Percentiles rank a stretch among this genome's conserved stretches.
phyloP scores from a whole-genome alignment of 2,329 filamentous ascomycete species.

The Chrysoporthe puriensis region DNA sequence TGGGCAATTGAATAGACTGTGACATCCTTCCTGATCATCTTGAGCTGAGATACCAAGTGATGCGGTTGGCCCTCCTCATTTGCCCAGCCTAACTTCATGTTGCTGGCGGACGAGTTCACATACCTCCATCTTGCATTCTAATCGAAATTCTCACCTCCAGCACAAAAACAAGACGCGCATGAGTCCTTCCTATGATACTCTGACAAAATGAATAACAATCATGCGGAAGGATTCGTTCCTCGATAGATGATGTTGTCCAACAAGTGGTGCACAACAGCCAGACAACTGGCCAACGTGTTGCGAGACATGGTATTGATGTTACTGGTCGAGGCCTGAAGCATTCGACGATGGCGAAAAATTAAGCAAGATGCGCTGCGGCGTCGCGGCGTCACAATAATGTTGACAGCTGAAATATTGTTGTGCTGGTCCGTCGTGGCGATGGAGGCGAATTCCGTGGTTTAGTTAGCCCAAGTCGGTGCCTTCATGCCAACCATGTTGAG shows the following conservation, averaged over 20 bases:
- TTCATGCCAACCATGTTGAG: constrained; percentile 30
- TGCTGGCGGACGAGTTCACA: constrained; percentile 23
- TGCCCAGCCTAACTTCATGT: constrained; percentile 27
- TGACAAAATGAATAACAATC: constrained; percentile 28
- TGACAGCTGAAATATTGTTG: constrained; percentile 17
- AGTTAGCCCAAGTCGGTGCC: constrained; percentile 26
- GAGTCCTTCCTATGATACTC: constrained; percentile 22
- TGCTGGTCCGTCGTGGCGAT: neutral
- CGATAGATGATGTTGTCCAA: constrained; percentile 19
- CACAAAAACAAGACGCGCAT: neutral
- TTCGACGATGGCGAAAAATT: constrained; percentile 7
- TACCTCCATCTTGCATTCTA: constrained; percentile 28
- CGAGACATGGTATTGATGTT: constrained; percentile 24
- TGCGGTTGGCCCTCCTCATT: constrained; percentile 18
- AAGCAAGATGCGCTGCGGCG: constrained; percentile 12
- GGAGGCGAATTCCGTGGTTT: neutral
- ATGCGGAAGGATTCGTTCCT: constrained; percentile 33
- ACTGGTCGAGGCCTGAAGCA: constrained; percentile 14
- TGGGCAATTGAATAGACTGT: constrained; percentile 30
- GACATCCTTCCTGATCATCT: constrained; percentile 27
- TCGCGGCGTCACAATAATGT: constrained; percentile 1
- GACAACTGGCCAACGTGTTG: constrained; percentile 11
- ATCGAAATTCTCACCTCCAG: constrained; percentile 17
- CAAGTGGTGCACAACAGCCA: constrained; percentile 16
- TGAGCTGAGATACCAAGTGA: constrained; percentile 16